These are phyloP conservation scores for Ceratobasidium sp. DNA, from an alignment of 1,284 basidiomycete genomes.

Conservation along the genomic window DNA sequence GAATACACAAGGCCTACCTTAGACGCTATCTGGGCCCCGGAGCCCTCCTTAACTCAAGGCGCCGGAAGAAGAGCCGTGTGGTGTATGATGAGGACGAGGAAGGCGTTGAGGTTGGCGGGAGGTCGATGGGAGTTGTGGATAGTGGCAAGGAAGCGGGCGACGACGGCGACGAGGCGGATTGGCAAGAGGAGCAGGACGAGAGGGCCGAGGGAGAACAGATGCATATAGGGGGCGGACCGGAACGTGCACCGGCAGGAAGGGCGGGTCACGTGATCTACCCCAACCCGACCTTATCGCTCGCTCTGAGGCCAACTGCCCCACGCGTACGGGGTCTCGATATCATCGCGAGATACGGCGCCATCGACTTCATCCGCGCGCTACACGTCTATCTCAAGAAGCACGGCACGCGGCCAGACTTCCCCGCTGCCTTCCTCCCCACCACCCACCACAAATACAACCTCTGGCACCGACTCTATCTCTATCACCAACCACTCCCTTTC, in stretches of 20 bases:
- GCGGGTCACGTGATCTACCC: not conserved
- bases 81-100: too few relatives aligned
- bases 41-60: too few relatives aligned
- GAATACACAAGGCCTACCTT: not conserved
- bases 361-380: not conserved
- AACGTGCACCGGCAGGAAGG: not conserved
- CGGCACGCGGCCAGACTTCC: not conserved
- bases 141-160: too few relatives aligned
- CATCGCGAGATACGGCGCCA: not conserved
- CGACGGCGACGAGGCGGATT: too few relatives aligned
- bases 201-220: too few relatives aligned
- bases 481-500: constrained; percentile 15
- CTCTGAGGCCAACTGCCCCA: not conserved
- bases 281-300: not conserved
- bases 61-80: too few relatives aligned
- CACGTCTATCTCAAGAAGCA: not conserved
- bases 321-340: not conserved
- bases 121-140: too few relatives aligned
- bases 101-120: too few relatives aligned
- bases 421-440: not conserved
- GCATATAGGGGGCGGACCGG: not conserved
- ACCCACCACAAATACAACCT: not conserved
- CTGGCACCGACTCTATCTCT: constrained; percentile 35
- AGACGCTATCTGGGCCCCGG: not conserved
- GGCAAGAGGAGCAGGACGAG: too few relatives aligned